Conservation (phyloP, 768 basidiomycete species). For the Rhodocollybia butyracea region DNA sequence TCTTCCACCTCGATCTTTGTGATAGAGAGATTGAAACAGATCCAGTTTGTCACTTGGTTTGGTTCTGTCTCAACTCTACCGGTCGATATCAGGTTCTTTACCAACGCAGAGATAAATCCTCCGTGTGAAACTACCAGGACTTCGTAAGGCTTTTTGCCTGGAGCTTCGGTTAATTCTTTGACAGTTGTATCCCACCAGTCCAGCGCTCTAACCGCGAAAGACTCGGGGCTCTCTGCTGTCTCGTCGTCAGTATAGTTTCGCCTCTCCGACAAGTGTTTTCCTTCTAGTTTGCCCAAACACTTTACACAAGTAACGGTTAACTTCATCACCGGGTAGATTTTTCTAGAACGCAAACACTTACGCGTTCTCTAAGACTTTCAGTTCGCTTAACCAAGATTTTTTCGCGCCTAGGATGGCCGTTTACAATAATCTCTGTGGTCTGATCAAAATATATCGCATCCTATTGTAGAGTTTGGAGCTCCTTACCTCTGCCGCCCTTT, state of each 20-base stretch:
- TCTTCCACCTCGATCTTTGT: slow-evolving; percentile 54
- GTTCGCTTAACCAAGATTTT: slow-evolving; percentile 40
- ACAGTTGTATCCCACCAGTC: slow-evolving; percentile 62
- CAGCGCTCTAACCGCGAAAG: slow-evolving; percentile 46
- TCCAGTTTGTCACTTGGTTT: slow-evolving; percentile 27
- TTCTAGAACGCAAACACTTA: slow-evolving; percentile 26
- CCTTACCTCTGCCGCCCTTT: slow-evolving; percentile 61
- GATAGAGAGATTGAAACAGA: slow-evolving; percentile 54
- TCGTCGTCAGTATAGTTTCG: slow-evolving; percentile 18
- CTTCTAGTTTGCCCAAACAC: slow-evolving; percentile 65
- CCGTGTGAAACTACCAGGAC: slow-evolving; percentile 69
- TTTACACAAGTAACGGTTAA: slow-evolving; percentile 20
- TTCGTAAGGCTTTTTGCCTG: slow-evolving; percentile 26
- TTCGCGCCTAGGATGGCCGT: slow-evolving; percentile 37
- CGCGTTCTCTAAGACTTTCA: slow-evolving; percentile 65
- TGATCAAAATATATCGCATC: slow-evolving; percentile 18
- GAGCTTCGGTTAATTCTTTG: slow-evolving; percentile 16
- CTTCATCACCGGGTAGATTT: not conserved
- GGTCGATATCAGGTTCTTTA: slow-evolving; percentile 43
- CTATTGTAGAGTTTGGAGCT: not conserved
- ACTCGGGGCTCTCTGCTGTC: slow-evolving; percentile 35
- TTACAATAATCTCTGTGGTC: slow-evolving; percentile 67
- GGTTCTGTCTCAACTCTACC: slow-evolving; percentile 29
- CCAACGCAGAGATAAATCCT: slow-evolving; percentile 54
- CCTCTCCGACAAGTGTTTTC: slow-evolving; percentile 22